These are phyloP conservation scores for Astragalus glycyphyllos DNA, from an alignment of 306 rosid species.

Conservation along the genomic window DNA sequence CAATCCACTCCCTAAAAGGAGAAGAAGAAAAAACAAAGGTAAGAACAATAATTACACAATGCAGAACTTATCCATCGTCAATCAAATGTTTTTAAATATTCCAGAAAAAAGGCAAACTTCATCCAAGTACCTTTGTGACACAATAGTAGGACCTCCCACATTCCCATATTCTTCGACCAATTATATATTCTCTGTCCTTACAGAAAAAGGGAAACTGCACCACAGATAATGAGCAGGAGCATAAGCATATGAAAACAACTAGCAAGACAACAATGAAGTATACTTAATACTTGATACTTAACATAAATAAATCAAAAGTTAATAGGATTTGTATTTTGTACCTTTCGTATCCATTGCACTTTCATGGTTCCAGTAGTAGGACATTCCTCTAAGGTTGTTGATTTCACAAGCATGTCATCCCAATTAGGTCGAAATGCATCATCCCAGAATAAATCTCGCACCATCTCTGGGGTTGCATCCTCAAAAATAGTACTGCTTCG, in stretches of 20 bases:
- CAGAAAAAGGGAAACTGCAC: constrained; percentile 74
- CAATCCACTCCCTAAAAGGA: constrained; percentile 57
- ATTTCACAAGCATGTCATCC: constrained; percentile 61
- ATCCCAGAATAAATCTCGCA: constrained; percentile 70
- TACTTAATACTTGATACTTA: neutral
- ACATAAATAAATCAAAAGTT: neutral
- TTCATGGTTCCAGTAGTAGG: constrained; percentile 65
- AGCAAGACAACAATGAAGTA: neutral
- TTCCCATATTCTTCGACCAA: constrained; percentile 73
- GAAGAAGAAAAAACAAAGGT: neutral
- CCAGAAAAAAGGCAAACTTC: neutral
- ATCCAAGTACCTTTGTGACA: constrained; percentile 63
- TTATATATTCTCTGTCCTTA: constrained; percentile 72
- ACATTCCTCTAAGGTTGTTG: constrained; percentile 61
- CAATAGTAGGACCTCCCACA: constrained; percentile 68
- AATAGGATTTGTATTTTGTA: constrained; percentile 38
- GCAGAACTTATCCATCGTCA: constrained; percentile 1
- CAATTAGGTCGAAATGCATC: constrained; percentile 62
- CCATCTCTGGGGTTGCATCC: constrained; percentile 69
- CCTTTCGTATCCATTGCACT: constrained; percentile 68
- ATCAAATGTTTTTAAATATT: constrained; percentile 12
- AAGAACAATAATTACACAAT: neutral
- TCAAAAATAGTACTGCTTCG: constrained; percentile 64
- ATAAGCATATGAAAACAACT: constrained; percentile 39
- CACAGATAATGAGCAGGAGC: constrained; percentile 39